Evolutionary conservation across 768 basidiomycete species (phyloP), one percentile per base, ranked within the genome.

Genomic region (Mycena polygramma): DNA sequence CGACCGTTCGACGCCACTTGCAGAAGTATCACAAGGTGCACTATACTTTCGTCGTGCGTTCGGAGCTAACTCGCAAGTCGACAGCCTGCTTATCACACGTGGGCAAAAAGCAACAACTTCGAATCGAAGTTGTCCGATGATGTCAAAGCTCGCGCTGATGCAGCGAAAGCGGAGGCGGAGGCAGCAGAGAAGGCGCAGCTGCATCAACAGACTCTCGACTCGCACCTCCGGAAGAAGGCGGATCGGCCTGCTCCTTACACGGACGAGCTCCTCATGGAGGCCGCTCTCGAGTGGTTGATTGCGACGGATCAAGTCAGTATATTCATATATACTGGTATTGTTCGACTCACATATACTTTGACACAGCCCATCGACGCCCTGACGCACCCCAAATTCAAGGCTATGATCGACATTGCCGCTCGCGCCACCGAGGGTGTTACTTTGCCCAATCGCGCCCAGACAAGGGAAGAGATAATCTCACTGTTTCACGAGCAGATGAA

Each of bases 101-200:
- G 62, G 62, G 52, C 62, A 0, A 35, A 41, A 7, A 45, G 54
- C 3, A 53, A 63, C 39, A 35, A 54, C 17, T 63, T 63, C 22
- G 62, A 63, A 14, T 63, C 62, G 2, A 41, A 24, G 52, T 26
- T 63, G 2, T 7, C 22, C 7, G 41, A 53, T 1, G 62, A 63
- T 35, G 39, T 63, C 7, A 43, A 63, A n/a, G 52, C 39, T 3
- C 51, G 52, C 11, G 13, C 8, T 8, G 17, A 26, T 5, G 62
- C 62, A 3, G 51, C 51, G 7, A 39, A 2, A 2, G 41, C 46
- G 2, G 59, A 49, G 4, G 37, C 10, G 1, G 49, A 22, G 1
- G 61, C 36, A 17, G n/a, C n/a, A n/a, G n/a, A n/a, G n/a, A 51
- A 53, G 19, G 17, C 22, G 17, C 10, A 45, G 9, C 39, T 36